phyloP scores from a whole-genome alignment of 176 grass and related monocot species.

The Hsuehochloa calcarea region DNA sequence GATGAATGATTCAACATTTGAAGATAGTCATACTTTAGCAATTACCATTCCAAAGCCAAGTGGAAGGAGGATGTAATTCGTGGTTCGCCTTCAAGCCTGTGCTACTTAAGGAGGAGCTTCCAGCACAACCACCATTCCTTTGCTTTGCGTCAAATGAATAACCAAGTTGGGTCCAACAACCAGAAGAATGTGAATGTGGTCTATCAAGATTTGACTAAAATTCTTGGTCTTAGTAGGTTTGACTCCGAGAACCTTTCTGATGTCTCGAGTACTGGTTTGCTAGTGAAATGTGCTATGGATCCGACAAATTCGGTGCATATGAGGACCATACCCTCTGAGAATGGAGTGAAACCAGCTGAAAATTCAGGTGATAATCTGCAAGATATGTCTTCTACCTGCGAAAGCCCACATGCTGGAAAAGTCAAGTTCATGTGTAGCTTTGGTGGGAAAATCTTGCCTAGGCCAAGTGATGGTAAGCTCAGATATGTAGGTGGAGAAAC shows the following conservation, averaged over 20 bases:
- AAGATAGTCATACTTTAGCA: background rate
- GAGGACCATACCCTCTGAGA: constrained; percentile 25
- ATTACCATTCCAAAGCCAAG: background rate
- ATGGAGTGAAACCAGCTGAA: constrained; percentile 35
- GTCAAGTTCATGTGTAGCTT: constrained; percentile 97
- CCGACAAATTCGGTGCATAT: constrained; percentile 1
- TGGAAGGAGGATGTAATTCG: background rate
- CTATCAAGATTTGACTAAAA: constrained; percentile 49
- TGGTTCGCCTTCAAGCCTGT: background rate
- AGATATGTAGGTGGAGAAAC: constrained; percentile 89
- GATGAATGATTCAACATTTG: background rate
- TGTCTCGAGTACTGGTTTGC: constrained; percentile 39
- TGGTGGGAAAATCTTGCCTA: constrained; percentile 84
- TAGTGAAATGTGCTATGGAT: constrained; percentile 41
- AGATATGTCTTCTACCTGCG: constrained; percentile 22
- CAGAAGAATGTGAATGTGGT: constrained; percentile 29
- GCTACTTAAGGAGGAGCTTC: background rate
- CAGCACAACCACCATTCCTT: background rate
- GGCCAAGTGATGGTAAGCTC: constrained; percentile 85
- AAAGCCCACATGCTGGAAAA: constrained; percentile 58
- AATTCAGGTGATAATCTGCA: constrained; percentile 39
- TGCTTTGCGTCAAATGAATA: constrained; percentile 18
- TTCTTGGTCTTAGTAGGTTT: constrained; percentile 49
- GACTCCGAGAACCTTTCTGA: constrained; percentile 41
- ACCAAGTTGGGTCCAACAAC: constrained; percentile 25